Base-by-base conservation (phyloP, 176 grass and related monocot species). In the Puya raimondii region DNA sequence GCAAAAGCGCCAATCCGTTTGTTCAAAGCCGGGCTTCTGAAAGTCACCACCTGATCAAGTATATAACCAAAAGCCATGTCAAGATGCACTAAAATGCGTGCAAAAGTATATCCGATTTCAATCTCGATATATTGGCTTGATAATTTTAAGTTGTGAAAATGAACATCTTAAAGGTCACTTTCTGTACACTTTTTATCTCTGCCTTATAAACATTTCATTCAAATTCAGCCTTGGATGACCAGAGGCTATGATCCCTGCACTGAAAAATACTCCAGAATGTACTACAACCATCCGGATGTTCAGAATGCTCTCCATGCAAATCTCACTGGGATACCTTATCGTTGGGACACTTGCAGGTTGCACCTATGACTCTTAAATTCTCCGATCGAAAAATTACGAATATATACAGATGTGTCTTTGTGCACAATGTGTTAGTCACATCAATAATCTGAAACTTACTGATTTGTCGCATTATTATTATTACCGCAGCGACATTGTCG, bases 231-330 rank as follows among this genome's bases (percentile, higher is more conserved):
- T 51, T 96, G 89, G 93, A 79, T 94, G 78, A 73, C 74, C 47
- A 86, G 81, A 90, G 86, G 83, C 79, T 96, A 96, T 68, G 92
- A 96, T 78, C 92, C 92, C 1, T 96, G 92, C 78, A 96, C 88
- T 0, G 88, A 96, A 66, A 64, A 48, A 16, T 96, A 96, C 76
- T 80, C 89, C 9, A 92, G 42, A 4, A 72, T 78, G 29, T 96
- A 96, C 47, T 96, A 96, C 42, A 92, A 96, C 74, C 68, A 33
- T 76, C 84, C 86, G 9, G 81, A 88, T 54, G 92, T 91, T 78
- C 92, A 96, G 71, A 89, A 87, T 27, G 92, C 92, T 63, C 85
- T 96, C 50, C 88, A 87, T 79, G 92, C 88, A 21, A 89, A 96
- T 65, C 48, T 82, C 50, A 91, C 92, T 13, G 82, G 78, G 51